Evolutionary conservation across 2,329 filamentous ascomycete genomes (phyloP), one percentile per base, ranked within the genome.

Genomic region (Geosmithia morbida): DNA sequence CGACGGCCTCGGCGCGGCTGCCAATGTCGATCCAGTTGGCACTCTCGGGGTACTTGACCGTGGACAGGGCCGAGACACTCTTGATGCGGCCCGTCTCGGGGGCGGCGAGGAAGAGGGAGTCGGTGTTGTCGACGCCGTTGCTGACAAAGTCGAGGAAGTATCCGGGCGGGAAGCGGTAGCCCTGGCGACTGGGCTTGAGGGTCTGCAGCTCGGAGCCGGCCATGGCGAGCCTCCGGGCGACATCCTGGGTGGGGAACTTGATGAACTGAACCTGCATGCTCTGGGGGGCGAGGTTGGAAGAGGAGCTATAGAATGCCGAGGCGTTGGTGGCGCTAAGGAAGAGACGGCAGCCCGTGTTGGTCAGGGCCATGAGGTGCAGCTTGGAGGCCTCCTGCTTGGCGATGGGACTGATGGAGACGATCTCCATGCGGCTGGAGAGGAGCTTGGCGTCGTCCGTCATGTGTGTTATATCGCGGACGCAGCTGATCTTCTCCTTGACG

Each of bases 261-360:
- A 98, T 87, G 58, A 94, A 92, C 55, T 94, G 85, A n/a, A 96
- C 81, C 63, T 96, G 89, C 87, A 98, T 96, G 64, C 87, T 96
- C 55, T 86, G 89, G 1, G 92, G 89, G 1, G 85, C 81, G 49
- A 72, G 62, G 49, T 73, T 81, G 7, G 77, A 73, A 18, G 76
- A 71, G 19, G 75, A 75, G 14, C 73, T 74, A 29, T 78, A 71
- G 61, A 72, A 75, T 0, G 72, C 84, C 2, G 79, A 77, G 17
- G 87, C 83, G 52, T 83, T 84, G 0, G 88, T 95, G 5, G 90
- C 87, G 59, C 88, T 97, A 47, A 98, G 74, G 61, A 92, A 97
- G 4, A 98, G 77, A 19, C 92, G 81, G 59, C 89, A 94, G 18
- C 94, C 92, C 1, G 87, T 94, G 49, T 83, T 83, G 0, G 90